Evolutionary conservation across 2,329 filamentous ascomycete genomes (phyloP), one percentile per base, ranked within the genome.

Genomic region (Sporothrix dimorphospora): DNA sequence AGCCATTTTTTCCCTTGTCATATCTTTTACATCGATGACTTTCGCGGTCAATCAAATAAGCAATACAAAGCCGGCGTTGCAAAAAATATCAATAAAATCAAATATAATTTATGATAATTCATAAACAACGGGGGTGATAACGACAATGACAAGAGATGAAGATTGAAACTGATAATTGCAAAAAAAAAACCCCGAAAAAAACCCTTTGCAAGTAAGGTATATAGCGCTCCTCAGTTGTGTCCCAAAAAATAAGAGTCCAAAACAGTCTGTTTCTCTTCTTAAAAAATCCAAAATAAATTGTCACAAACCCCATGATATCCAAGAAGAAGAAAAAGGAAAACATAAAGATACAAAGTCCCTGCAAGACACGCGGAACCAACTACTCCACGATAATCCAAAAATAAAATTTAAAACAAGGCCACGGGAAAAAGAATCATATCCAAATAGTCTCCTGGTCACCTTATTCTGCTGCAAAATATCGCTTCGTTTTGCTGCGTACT

Each of bases 391-490:
- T n/a, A 68, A 34, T 34, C 19, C 11, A 14, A 5, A 55, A 55
- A 55, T 30, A 69, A 55, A 19, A 1, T 47, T 47, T 4, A 1
- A 47, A 47, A 47, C 6, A 16, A 16, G 45, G 14, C 14, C 14
- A 55, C 5, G 1, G 21, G 30, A 27, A 21, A 16, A 27, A 30
- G 12, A 27, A 7, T 16, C 12, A 16, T 55, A 14, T 19, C 12
- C 12, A 55, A 51, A 42, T 9, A 14, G 47, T 51, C 47, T 21
- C 19, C n/a, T 8, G 19, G 47, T 3, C 27, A 24, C 45, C 45
- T 82, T 75, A 89, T 70, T 92, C 90, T 3, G 90, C 89, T 3
- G 89, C 87, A 79, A 93, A 93, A 77, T 93, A 93, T 72, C 90
- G 85, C 79, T 93, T 93, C 55, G 88, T 87, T 78, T 89, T 90